Percentiles rank a stretch among this genome's conserved stretches.
These are phyloP conservation scores for Pythium folliculosum DNA, from an alignment of 352 stramenopile species.

Conservation along the genomic window DNA sequence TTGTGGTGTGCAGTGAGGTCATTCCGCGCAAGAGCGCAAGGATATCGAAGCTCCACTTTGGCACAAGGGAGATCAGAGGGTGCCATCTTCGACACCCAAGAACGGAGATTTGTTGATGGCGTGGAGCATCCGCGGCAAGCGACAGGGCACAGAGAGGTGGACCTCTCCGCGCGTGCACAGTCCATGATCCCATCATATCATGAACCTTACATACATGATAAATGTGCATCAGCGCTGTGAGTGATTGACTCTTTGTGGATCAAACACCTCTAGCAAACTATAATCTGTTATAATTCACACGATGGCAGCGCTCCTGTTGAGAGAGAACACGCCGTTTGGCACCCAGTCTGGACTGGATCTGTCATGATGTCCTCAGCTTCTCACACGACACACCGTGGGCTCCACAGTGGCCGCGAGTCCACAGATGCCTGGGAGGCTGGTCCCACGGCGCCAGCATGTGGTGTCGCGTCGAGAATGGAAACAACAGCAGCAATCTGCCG, in stretches of 20 bases:
- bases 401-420: background rate
- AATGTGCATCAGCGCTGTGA: background rate
- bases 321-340: too few relatives aligned
- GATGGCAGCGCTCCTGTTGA: too few relatives aligned
- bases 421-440: background rate
- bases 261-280: background rate
- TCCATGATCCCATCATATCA: background rate
- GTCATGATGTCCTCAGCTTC: background rate
- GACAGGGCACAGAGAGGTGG: background rate
- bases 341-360: background rate
- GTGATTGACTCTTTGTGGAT: background rate
- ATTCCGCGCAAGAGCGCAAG: too few relatives aligned
- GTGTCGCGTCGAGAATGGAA: background rate
- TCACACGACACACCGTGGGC: background rate
- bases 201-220: background rate
- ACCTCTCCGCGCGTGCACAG: background rate
- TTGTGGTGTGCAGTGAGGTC: too few relatives aligned
- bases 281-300: background rate
- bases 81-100: too few relatives aligned
- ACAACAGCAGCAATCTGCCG: background rate
- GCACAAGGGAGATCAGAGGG: too few relatives aligned
- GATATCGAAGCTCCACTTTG: too few relatives aligned
- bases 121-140: background rate
- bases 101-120: background rate
- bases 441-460: background rate